These are phyloP conservation scores for Russula emetica DNA, from an alignment of 768 basidiomycete genomes.

Conservation along the genomic window DNA sequence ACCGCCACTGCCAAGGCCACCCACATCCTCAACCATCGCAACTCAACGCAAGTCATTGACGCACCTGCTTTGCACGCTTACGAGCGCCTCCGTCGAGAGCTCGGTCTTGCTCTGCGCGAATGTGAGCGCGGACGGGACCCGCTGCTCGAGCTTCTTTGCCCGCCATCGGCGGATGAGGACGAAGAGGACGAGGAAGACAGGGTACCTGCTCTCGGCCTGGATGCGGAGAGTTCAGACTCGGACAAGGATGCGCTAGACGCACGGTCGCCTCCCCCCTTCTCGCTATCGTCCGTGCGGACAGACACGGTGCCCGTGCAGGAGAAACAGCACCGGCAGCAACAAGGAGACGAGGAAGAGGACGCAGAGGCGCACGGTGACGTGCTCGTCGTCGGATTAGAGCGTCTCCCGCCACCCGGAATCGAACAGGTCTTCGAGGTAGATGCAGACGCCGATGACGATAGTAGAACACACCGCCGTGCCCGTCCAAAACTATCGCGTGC, in stretches of 20 bases:
- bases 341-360: background rate
- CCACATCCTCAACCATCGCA: too few species aligned
- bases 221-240: slow-evolving; percentile 52
- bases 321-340: background rate
- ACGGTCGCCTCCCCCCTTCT: slow-evolving; percentile 14
- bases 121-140: slow-evolving; percentile 75
- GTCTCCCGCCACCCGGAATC: slow-evolving; percentile 60
- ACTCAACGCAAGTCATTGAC: slow-evolving; percentile 27
- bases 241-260: slow-evolving; percentile 42
- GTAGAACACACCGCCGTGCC: slow-evolving; percentile 42
- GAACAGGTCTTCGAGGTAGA: slow-evolving; percentile 86
- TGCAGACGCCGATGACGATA: slow-evolving; percentile 33
- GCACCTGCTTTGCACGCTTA: slow-evolving; percentile 60
- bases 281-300: slow-evolving; percentile 15
- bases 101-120: slow-evolving; percentile 74
- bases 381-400: slow-evolving; percentile 45
- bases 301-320: slow-evolving; percentile 33
- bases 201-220: slow-evolving; percentile 45
- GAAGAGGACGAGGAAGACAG: slow-evolving; percentile 46
- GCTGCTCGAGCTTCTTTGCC: slow-evolving; percentile 54
- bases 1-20: background rate
- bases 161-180: slow-evolving; percentile 42
- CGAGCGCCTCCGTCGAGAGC: slow-evolving; percentile 68
- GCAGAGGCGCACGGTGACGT: slow-evolving; percentile 47
- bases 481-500: slow-evolving; percentile 66